These are phyloP conservation scores for Alternaria arborescens DNA, from an alignment of 2,329 filamentous ascomycete genomes.

Conservation along the genomic window DNA sequence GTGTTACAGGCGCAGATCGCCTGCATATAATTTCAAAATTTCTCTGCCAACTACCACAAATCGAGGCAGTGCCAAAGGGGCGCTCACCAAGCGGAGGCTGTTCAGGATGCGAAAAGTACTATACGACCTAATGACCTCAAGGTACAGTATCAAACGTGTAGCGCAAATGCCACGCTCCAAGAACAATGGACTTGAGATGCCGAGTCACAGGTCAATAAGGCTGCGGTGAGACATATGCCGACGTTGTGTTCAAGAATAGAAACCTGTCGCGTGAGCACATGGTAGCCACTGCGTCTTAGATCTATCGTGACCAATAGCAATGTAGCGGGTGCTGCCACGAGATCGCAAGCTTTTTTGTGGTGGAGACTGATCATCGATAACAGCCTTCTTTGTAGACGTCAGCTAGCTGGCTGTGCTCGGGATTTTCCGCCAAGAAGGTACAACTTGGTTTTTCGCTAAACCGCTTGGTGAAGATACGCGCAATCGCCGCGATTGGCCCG, in stretches of 20 bases:
- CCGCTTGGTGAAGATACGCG: slow-evolving; percentile 32
- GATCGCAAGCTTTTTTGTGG: background rate
- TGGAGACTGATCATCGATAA: background rate
- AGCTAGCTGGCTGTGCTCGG: slow-evolving; percentile 36
- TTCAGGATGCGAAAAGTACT: slow-evolving; percentile 5
- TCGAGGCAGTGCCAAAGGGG: slow-evolving; percentile 25
- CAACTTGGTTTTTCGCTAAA: slow-evolving; percentile 26
- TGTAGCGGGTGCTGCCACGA: background rate
- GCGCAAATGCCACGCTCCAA: background rate
- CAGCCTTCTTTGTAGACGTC: slow-evolving; percentile 29
- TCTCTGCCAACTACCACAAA: background rate
- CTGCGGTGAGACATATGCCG: background rate
- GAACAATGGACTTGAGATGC: background rate
- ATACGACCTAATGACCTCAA: slow-evolving; percentile 2
- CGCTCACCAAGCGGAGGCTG: slow-evolving; percentile 17
- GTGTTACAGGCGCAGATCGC: background rate
- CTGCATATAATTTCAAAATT: slow-evolving; percentile 1
- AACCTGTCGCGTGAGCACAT: slow-evolving; percentile 24
- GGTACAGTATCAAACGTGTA: background rate
- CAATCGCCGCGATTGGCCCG: slow-evolving; percentile 16
- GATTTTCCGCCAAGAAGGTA: slow-evolving; percentile 27
- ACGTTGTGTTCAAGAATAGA: slow-evolving; percentile 18
- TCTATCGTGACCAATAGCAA: slow-evolving; percentile 12
- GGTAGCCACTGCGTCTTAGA: background rate
- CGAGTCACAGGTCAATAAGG: background rate